These are phyloP conservation scores for Phytophthora pini DNA, from an alignment of 352 stramenopile genomes.

Conservation along the genomic window DNA sequence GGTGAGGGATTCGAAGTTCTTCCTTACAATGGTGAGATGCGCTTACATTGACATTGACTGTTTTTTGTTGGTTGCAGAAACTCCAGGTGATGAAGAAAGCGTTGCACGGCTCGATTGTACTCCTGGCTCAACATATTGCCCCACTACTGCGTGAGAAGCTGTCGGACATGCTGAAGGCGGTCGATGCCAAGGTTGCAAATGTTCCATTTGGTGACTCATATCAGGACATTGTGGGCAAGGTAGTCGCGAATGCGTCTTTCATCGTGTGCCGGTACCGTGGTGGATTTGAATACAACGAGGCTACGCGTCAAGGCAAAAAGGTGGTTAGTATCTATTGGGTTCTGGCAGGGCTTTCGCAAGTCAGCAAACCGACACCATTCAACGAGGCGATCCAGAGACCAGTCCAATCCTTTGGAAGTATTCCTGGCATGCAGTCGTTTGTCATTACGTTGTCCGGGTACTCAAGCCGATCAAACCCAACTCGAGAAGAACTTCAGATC, in stretches of 20 bases:
- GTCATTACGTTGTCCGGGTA: constrained; percentile 88
- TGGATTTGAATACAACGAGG: constrained; percentile 85
- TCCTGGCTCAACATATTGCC: constrained; percentile 81
- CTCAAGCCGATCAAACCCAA: constrained; percentile 75
- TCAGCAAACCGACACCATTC: constrained; percentile 43
- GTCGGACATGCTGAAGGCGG: constrained; percentile 66
- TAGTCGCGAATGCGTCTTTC: constrained; percentile 81
- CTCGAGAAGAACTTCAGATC: constrained; percentile 84
- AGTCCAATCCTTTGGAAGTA: constrained; percentile 69
- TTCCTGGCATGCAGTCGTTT: constrained; percentile 79
- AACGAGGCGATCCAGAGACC: constrained; percentile 64
- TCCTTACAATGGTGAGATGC: not conserved
- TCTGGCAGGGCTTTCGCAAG: constrained; percentile 51
- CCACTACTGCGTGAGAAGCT: constrained; percentile 68
- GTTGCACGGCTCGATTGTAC: constrained; percentile 65
- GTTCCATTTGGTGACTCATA: constrained; percentile 77
- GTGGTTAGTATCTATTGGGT: constrained; percentile 88
- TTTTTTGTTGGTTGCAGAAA: constrained; percentile 38
- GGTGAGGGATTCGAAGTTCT: constrained; percentile 24
- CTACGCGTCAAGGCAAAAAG: constrained; percentile 68
- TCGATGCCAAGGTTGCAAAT: constrained; percentile 82
- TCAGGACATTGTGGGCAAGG: constrained; percentile 77
- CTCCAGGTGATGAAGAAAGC: constrained; percentile 58
- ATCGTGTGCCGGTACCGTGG: constrained; percentile 84
- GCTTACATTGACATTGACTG: constrained; percentile 5